Base-by-base conservation (phyloP, 208 protist genomes). In the Trypanosoma melophagium region DNA sequence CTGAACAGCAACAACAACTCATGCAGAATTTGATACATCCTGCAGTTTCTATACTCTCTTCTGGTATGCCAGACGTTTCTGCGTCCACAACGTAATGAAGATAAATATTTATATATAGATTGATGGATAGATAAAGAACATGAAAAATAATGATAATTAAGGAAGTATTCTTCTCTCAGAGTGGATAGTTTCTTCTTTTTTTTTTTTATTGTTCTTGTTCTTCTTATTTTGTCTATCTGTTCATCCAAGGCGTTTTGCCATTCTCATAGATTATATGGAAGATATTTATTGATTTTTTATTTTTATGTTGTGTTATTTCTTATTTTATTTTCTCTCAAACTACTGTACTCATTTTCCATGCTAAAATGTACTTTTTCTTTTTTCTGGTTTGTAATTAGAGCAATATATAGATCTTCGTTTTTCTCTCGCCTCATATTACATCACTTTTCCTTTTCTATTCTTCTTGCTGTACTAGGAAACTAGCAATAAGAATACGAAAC, bases 51-150 rank as follows among this genome's bases (percentile, higher is more conserved):
- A 41, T 60, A 41, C 7, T 55, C 7, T 71, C 66, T 1, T 65
- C 66, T 19, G 50, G 38, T 13, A 24, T 59, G 4, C 38, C 58
- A 13, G 58, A 65, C 24, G 58, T 71, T 7, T 71, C 66, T 2
- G 55, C n/a, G 0, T 71, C 58, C 4, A 71, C 66, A 40, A 38
- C 10, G 22, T 25, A 40, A 22, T 24, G 2, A 22, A 55, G 9
- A 47, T 2, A n/a, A 44, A 14, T 44, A 44, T 44, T 44, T 14
- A 44, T 44, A 44, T 44, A 44, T 44, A 44, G 40, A 44, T 14
- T 44, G 9, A 10, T 14, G 12, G 19, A 13, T 1, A 31, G 2
- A 55, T 55, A 10, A 21, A 60, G 5, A 19, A 41, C 7, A 25
- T 47, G 14, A 45, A 45, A 10, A 57, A 40, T 57, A 38, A 12